phyloP scores from a whole-genome alignment of 75 land plant species.

The Picea glauca region DNA sequence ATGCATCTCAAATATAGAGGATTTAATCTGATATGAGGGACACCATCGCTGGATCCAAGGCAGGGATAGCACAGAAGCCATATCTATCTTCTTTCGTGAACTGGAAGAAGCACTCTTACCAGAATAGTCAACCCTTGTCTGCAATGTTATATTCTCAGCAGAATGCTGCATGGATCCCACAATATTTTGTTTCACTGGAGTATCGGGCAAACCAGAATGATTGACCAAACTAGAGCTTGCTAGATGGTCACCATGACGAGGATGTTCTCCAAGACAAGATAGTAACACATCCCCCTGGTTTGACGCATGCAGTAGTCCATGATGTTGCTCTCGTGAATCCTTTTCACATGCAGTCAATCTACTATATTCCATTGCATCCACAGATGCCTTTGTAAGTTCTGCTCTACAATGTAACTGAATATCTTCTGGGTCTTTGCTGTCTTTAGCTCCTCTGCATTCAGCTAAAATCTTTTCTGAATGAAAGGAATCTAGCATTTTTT shows the following conservation, averaged over 20 bases:
- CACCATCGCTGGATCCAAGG: conserved; percentile 11
- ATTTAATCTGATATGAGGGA: background rate
- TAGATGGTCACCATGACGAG: background rate
- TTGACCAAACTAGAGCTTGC: background rate
- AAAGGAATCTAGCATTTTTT: background rate
- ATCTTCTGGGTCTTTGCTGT: background rate
- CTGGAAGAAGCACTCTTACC: background rate
- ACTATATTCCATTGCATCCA: background rate
- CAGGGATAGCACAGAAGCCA: conserved; percentile 4
- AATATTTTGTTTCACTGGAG: background rate
- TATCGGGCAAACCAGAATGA: background rate
- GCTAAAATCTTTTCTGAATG: background rate
- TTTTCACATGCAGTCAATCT: background rate
- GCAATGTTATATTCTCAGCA: background rate
- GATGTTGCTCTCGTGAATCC: background rate
- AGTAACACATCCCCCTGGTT: background rate
- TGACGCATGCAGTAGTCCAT: background rate
- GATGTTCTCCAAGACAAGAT: background rate
- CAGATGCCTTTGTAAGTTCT: background rate
- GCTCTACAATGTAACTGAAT: background rate
- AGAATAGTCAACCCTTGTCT: background rate
- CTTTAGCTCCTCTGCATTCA: background rate
- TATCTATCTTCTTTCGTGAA: background rate
- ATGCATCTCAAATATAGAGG: background rate
- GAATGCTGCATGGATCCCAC: background rate